Evolutionary conservation across 148 eudicot species (phyloP), one percentile per base, ranked within the genome.

Genomic region (Amaranthus hypochondriacus): DNA sequence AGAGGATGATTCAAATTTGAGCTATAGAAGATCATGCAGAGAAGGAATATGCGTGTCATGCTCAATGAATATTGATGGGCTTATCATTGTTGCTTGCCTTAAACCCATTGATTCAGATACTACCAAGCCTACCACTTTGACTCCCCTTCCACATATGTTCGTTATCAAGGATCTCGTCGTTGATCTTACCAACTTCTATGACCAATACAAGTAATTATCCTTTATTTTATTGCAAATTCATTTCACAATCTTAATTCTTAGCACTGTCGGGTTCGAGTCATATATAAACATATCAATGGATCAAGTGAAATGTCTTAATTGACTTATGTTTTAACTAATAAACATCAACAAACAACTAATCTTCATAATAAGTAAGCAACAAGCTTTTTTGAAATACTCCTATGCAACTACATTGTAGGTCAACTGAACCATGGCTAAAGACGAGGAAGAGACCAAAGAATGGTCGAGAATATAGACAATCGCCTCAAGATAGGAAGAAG

Each of bases 1-100:
- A 4, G 96, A 93, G 68, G 87, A 85, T 0, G 98, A 93, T 73
- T 85, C 92, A 5, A 85, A 71, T 69, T 80, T 90, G 80, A 88
- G 83, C 56, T 90, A 90, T 56, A 81, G 96, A 46, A 83, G 96
- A 77, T 90, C 98, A 5, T 90, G 94, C 47, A 80, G 96, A 71
- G 96, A 93, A 79, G 98, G 98, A 12, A 90, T 89, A 68, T 93
- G 98, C 46, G 96, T 96, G 21, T 90, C 98, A 0, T 90, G 98
- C 73, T 75, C 96, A 0, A 93, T 93, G 96, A 93, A 90, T 78
- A 90, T 93, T 4, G 88, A 90, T 60, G 98, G 96, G 13, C 75
- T 75, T 7, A 93, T 89, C 73, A 90, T 92, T 2, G 93, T 93
- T 52, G 93, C 98, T 3, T 93, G 96, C 68, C 85, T 90, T 61